These are phyloP conservation scores for Boletus vinaceobasis DNA, from an alignment of 768 basidiomycete genomes.

Conservation along the genomic window DNA sequence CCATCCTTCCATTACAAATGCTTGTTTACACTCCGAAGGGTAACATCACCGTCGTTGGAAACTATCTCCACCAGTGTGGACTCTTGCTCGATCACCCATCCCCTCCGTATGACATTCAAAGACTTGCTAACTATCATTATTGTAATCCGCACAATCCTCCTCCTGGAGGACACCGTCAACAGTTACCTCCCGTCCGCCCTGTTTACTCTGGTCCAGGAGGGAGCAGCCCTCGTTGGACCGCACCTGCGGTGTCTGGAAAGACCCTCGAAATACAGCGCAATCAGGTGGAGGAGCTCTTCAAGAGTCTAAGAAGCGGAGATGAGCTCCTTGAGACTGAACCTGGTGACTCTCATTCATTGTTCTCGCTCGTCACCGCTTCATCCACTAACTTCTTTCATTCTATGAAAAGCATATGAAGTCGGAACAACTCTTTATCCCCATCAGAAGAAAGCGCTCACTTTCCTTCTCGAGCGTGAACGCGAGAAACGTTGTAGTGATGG, in stretches of 20 bases:
- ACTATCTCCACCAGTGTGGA: constrained; percentile 63
- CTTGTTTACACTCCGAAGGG: constrained; percentile 93
- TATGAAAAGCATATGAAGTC: constrained; percentile 56
- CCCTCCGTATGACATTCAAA: constrained; percentile 59
- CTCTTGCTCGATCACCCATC: constrained; percentile 81
- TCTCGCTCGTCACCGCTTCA: constrained; percentile 9
- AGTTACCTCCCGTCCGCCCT: constrained; percentile 40
- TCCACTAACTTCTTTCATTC: constrained; percentile 14
- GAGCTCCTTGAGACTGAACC: constrained; percentile 86
- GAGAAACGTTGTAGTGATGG: constrained; percentile 59
- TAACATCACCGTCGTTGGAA: constrained; percentile 80
- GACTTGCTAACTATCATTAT: constrained; percentile 64
- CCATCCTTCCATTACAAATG: constrained; percentile 79
- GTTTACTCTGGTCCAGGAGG: constrained; percentile 41
- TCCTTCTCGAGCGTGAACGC: constrained; percentile 84
- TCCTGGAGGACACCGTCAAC: constrained; percentile 55
- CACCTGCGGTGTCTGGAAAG: constrained; percentile 58
- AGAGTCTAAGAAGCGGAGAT: constrained; percentile 80
- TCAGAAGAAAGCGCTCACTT: constrained; percentile 96
- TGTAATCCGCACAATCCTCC: constrained; percentile 88
- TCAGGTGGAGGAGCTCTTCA: constrained; percentile 93
- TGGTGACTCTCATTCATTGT: constrained; percentile 46
- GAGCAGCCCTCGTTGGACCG: constrained; percentile 48
- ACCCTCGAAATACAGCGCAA: constrained; percentile 88
- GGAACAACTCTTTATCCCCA: constrained; percentile 91